A percentile compares a stretch with the other conserved stretches of the same genome.
Conservation (phyloP, 257 asterid genomes). For the Solanum phureja region DNA sequence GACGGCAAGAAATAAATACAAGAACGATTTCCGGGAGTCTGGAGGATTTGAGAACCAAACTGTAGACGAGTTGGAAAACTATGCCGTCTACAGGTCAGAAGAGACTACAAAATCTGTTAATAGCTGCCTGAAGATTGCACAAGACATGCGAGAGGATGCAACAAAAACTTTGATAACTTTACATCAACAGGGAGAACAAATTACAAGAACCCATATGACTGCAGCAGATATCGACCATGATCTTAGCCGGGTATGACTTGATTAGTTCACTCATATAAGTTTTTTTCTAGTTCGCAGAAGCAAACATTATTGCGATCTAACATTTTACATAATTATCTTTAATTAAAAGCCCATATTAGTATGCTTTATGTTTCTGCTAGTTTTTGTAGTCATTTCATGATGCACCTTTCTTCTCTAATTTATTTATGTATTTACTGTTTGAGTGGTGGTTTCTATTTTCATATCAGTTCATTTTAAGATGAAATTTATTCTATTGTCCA, state of each 20-base stretch:
- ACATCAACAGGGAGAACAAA: constrained; percentile 97
- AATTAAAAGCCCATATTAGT: background rate
- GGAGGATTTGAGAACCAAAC: constrained; percentile 78
- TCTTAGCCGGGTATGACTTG: no score
- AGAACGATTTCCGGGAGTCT: constrained; percentile 47
- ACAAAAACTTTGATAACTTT: constrained; percentile 68
- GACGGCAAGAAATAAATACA: constrained; percentile 48
- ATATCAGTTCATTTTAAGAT: background rate
- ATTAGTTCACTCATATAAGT: no score
- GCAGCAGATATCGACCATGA: no score
- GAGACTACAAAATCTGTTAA: constrained; percentile 67
- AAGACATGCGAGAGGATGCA: constrained; percentile 83
- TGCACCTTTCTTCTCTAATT: background rate
- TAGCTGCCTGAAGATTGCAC: constrained; percentile 79
- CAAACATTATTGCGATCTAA: no score
- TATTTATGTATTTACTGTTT: background rate
- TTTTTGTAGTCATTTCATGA: background rate
- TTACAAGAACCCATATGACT: constrained; percentile 18
- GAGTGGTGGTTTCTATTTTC: background rate
- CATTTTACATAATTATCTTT: no score
- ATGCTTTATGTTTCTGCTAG: background rate
- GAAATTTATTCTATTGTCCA: background rate
- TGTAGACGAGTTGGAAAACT: constrained; percentile 64
- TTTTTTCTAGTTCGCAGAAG: no score
- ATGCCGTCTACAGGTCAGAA: constrained; percentile 69